Evolutionary conservation across 192 early-diverging fungal genomes (phyloP).

Genomic region (Coemansia sp.): DNA sequence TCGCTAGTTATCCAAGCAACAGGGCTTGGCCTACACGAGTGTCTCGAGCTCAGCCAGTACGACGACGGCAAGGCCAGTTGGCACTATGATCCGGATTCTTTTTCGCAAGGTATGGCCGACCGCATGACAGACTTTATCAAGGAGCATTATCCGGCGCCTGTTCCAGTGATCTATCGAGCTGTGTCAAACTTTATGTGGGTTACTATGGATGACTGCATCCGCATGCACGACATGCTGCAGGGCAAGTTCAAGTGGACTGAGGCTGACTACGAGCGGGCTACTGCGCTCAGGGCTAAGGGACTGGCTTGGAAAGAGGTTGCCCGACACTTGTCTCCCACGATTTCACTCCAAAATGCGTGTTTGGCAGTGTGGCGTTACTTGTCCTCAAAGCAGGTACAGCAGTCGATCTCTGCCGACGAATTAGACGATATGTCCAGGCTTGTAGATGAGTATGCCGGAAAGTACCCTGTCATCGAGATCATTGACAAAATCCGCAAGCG

Average conservation of each 20-base stretch:
- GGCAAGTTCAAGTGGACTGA: constrained; percentile 18
- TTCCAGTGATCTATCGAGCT: constrained; percentile 10
- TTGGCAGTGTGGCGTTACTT: neutral
- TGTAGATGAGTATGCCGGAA: neutral
- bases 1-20: neutral
- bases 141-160: constrained; percentile 11
- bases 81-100: constrained; percentile 2
- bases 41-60: constrained; percentile 7
- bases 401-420: neutral
- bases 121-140: constrained; percentile 20
- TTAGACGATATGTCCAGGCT: neutral
- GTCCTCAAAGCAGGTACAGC: neutral
- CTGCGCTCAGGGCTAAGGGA: constrained; percentile 2
- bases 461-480: neutral
- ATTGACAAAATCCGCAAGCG: neutral
- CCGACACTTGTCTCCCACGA: constrained; percentile 2
- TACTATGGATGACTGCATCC: constrained; percentile 9
- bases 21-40: neutral
- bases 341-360: rapidly evolving
- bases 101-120: constrained; percentile 8
- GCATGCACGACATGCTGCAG: constrained; percentile 1
- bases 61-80: neutral
- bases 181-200: constrained; percentile 35
- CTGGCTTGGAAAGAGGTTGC: constrained; percentile 13
- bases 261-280: neutral